A percentile compares a stretch with the other conserved stretches of the same genome.
phyloP scores from a whole-genome alignment of 805 yeast species.

The Cyberlindnera amylophila region DNA sequence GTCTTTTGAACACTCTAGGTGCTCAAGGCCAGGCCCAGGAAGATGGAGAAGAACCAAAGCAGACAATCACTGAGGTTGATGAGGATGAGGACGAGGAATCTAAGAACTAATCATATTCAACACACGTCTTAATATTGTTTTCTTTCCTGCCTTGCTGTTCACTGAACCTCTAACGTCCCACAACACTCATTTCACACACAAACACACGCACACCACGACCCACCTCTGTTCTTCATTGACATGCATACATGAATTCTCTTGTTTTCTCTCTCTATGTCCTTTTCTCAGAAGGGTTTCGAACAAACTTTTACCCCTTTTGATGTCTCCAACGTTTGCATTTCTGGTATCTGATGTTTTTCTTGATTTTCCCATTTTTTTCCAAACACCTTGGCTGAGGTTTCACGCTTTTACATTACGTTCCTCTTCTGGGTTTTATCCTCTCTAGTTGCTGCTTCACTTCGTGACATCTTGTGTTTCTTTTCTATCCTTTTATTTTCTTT shows the following conservation, averaged over 20 bases:
- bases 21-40: slow-evolving; percentile 15
- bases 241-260: slow-evolving; percentile 4
- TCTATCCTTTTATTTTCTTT: too few species aligned
- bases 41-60: slow-evolving; percentile 18
- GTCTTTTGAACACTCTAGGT: slow-evolving; percentile 49
- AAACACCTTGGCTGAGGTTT: too few species aligned
- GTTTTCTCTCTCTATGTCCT: background rate
- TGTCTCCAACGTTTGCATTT: background rate
- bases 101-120: background rate
- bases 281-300: too few species aligned
- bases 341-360: background rate
- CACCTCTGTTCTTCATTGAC: slow-evolving; percentile 1
- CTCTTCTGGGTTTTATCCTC: too few species aligned
- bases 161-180: background rate
- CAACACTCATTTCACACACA: background rate
- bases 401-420: too few species aligned
- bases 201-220: background rate
- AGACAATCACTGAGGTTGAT: slow-evolving; percentile 16
- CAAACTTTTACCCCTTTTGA: background rate
- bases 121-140: background rate
- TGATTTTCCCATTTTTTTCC: background rate
- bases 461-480: too few species aligned
- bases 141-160: background rate
- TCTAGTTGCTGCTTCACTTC: too few species aligned
- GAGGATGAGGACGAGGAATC: slow-evolving; percentile 20